Base-by-base conservation (phyloP, 371 early-diverging fungal species). In the Umbelopsis sp. region DNA sequence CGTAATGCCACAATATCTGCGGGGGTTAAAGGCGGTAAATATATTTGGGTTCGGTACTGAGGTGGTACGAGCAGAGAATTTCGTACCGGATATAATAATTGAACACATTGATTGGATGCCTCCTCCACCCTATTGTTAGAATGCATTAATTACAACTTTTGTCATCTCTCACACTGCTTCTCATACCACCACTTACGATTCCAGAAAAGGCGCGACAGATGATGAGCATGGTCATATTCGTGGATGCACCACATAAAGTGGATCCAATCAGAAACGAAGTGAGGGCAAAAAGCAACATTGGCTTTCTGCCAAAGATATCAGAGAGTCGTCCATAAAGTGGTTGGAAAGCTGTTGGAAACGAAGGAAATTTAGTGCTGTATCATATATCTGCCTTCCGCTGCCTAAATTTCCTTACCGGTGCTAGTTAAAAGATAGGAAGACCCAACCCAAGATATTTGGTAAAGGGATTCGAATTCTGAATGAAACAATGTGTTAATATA, bases 151-250 rank as follows among this genome's bases (percentile, higher is more conserved):
- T 29, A 29, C 41, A 7, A 41, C 12, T 1, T 22, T 41, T 41
- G 41, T 41, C 7, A 10, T 91, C 89, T 1, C 70, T 73, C 79
- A 79, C 80, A n/a, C 74, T 76, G 63, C 80, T 75, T 41, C 83
- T 77, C 45, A 92, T 93, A 8, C 93, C 95, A 50, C 97, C 8
- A 57, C 57, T 57, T 57, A 57, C 96, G 32, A 92, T 70, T 25
- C 94, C 94, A 18, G 93, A 86, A 37, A 93, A 70, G 4, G 90
- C 92, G 46, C 96, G 86, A 9, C 87, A 89, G 29, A 87, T 73
- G 35, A 95, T 95, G 24, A 97, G 81, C 74, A 86, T 72, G 68
- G 85, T 87, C 82, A 91, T 74, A 44, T 75, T 78, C 14, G 69
- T 79, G 0, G 89, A 82, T 63, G 85, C 80, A 64, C 89, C 91